phyloP scores from a whole-genome alignment of 2,329 filamentous ascomycete genomes.

The Sphaerulina vaccinii region DNA sequence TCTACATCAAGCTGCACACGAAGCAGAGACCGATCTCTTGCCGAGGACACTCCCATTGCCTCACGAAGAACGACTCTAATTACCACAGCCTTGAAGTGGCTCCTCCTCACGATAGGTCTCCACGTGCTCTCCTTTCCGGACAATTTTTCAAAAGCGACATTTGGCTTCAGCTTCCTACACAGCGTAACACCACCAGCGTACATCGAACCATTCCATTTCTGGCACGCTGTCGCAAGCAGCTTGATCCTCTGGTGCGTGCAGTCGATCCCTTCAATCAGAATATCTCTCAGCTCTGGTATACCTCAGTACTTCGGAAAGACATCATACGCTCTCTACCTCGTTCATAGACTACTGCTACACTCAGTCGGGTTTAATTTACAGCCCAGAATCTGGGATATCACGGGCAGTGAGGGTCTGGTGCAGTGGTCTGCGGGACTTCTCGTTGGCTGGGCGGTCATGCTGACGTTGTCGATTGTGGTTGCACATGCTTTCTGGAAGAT shows the following conservation, averaged over 20 bases:
- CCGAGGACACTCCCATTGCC: not conserved
- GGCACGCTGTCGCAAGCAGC: slow-evolving; percentile 13
- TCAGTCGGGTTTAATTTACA: slow-evolving; percentile 19
- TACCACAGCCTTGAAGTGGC: slow-evolving; percentile 1
- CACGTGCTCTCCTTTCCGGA: slow-evolving; percentile 20
- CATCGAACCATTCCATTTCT: slow-evolving; percentile 7
- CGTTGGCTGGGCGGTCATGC: slow-evolving; percentile 17
- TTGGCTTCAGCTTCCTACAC: slow-evolving; percentile 6
- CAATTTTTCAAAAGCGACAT: slow-evolving; percentile 13
- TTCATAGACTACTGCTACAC: slow-evolving; percentile 20
- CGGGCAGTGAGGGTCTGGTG: slow-evolving; percentile 4
- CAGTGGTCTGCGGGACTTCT: slow-evolving; percentile 10
- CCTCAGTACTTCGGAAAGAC: slow-evolving; percentile 22
- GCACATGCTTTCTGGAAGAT: slow-evolving; percentile 18
- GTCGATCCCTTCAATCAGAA: not conserved
- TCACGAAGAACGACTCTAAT: not conserved
- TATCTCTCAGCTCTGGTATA: slow-evolving; percentile 7
- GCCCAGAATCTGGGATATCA: slow-evolving; percentile 9
- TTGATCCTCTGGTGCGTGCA: slow-evolving; percentile 14
- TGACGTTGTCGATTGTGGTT: slow-evolving; percentile 3
- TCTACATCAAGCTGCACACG: slow-evolving; percentile 7
- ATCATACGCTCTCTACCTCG: slow-evolving; percentile 20
- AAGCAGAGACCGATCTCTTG: not conserved
- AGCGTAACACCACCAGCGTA: slow-evolving; percentile 4
- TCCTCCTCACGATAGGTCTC: slow-evolving; percentile 6